Evolutionary conservation across 169 alveolate species (phyloP), one percentile per base, ranked within the genome.

Genomic region (Toxoplasma gondii): DNA sequence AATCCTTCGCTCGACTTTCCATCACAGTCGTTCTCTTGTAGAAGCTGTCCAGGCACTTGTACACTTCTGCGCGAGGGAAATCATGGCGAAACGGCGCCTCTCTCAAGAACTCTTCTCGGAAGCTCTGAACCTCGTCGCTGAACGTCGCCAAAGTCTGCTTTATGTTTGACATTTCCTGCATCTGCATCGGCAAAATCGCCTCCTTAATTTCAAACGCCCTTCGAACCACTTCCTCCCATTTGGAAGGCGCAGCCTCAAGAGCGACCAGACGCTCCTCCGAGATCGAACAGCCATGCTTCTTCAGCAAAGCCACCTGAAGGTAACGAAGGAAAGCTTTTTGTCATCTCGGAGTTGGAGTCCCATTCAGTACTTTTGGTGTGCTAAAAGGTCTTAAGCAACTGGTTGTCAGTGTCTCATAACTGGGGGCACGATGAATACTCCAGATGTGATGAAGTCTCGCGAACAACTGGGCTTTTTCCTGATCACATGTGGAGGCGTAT

Each of bases 141-240:
- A 98, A 98, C 29, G 94, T 95, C 53, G 96, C 96, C 44, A 98
- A 96, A 88, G 96, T 97, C 83, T 97, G 95, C 88, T 97, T 97
- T 92, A 98, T 98, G 94, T 98, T 97, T 49, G 93, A 95, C 74
- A 98, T 97, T 91, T 98, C 99, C 94, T 96, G 84, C 82, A 94
- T 96, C 94, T 98, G 97, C 44, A 97, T 93, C 0, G 98, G 98
- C 58, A 98, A 93, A 22, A 98, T 98, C 82, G 96, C 97, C 92
- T 98, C 99, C 94, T 97, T 97, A 36, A 97, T 98, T 39, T 97
- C 98, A 94, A 98, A 97, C 39, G 98, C 99, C 96, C 96, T 97
- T 78, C 98, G 97, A 91, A 97, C 96, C 31, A 97, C 98, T 88
- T 98, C 99, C 78, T 96, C 97, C 97, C 98, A 98, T 82, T 95